Percentiles rank a stretch among this genome's conserved stretches.
Conservation (phyloP, 179 eudicot species). For the Corrigiola litoralis region DNA sequence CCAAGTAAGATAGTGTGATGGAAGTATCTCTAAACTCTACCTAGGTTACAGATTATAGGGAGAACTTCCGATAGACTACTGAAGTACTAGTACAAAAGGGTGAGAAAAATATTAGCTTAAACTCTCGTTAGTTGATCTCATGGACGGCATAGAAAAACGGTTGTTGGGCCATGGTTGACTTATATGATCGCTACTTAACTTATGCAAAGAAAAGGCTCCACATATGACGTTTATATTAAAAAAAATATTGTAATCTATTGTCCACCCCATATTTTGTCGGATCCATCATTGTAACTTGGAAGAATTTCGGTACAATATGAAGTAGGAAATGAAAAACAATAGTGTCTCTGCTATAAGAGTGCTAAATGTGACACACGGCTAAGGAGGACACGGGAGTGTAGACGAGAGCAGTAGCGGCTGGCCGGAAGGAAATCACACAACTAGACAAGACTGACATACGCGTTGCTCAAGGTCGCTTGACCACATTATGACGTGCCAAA, state of each 20-base stretch:
- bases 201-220: too few relatives aligned
- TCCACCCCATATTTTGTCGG: background rate
- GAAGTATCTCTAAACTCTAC: too few relatives aligned
- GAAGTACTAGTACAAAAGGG: too few relatives aligned
- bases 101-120: background rate
- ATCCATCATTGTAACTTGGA: background rate
- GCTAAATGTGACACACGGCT: background rate
- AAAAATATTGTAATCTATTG: too few relatives aligned
- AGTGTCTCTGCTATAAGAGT: too few relatives aligned
- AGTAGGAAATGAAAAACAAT: too few relatives aligned
- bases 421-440: background rate
- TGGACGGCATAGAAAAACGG: background rate
- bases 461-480: too few relatives aligned
- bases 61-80: too few relatives aligned
- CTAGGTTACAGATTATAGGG: too few relatives aligned
- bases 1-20: too few relatives aligned
- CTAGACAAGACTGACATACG: background rate
- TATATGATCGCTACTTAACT: background rate
- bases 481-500: too few relatives aligned
- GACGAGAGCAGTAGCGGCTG: background rate
- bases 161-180: background rate
- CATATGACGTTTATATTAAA: background rate
- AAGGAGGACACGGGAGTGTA: background rate
- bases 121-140: background rate
- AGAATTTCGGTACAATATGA: background rate